Conservation (phyloP, 805 yeast species). For the Isabelozyma pseudorhagii region DNA sequence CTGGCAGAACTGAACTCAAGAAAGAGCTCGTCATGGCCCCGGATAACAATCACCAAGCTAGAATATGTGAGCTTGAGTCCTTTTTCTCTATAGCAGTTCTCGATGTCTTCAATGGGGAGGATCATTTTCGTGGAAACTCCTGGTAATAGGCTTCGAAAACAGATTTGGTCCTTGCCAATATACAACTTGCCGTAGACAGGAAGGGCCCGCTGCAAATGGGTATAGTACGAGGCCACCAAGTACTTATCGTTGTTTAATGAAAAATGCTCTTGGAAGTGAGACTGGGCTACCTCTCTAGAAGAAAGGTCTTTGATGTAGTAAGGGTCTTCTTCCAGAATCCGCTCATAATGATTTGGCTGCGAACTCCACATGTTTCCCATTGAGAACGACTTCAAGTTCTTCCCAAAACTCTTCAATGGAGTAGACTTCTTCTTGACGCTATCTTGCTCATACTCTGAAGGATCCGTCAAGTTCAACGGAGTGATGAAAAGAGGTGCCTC, state of each 20-base stretch:
- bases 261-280: slow-evolving; percentile 64
- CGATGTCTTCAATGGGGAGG: slow-evolving; percentile 72
- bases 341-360: slow-evolving; percentile 59
- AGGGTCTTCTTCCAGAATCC: slow-evolving; percentile 41
- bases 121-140: slow-evolving; percentile 80
- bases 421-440: slow-evolving; percentile 9
- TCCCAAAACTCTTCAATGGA: slow-evolving; percentile 13
- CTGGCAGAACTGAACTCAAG: slow-evolving; percentile 68
- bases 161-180: slow-evolving; percentile 63
- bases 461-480: slow-evolving; percentile 25
- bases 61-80: slow-evolving; percentile 67
- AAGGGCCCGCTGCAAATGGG: slow-evolving; percentile 64
- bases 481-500: not conserved
- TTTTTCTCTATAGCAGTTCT: slow-evolving; percentile 61
- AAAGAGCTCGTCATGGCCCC: slow-evolving; percentile 73
- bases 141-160: slow-evolving; percentile 77
- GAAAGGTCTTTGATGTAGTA: slow-evolving; percentile 44
- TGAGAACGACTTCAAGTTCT: slow-evolving; percentile 28
- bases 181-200: slow-evolving; percentile 85
- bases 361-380: slow-evolving; percentile 51
- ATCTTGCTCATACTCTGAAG: slow-evolving; percentile 13
- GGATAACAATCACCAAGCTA: slow-evolving; percentile 66
- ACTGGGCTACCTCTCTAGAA: slow-evolving; percentile 46
- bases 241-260: slow-evolving; percentile 51
- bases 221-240: slow-evolving; percentile 66